Evolutionary conservation across 1,284 basidiomycete species (phyloP), one percentile per base, ranked within the genome.

Genomic region (Schizophyllum amplum): DNA sequence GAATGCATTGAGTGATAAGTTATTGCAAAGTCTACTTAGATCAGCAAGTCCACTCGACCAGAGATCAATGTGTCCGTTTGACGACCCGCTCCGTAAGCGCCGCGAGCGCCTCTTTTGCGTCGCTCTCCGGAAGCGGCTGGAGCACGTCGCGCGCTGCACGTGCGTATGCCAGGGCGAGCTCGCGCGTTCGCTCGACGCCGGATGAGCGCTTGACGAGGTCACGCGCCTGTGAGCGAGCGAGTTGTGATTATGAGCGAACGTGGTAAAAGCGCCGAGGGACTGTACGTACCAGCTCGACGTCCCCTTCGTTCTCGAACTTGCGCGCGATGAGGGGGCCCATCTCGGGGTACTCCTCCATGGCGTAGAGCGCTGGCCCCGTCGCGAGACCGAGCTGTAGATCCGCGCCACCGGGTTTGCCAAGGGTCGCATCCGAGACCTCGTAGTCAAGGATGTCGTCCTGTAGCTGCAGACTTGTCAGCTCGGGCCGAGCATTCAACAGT

Each of bases 371-470:
- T 0, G 96, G 96, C 0, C 91, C 96, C 0, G 94, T 97, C 1
- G 94, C 91, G 22, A 97, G 77, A 1, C 95, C 94, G 0, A 96
- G 76, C 57, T 87, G 82, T 46, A 98, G 76, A 71, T 98, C 93
- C 0, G 92, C 90, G 7, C 91, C 90, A 3, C 85, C 82, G 0
- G 92, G 92, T 72, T 96, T 96, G 53, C 93, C 93, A 17, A 94
- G 78, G 0, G 83, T 77, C 0, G 79, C 77, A 46, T 79, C 74
- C 5, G 82, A 73, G 74, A 58, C 79, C 77, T 91, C 85, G 70
- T 90, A 94, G 72, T 98, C 94, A 21, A 94, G 76, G 57, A 94
- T 81, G 69, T 99, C 96, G 69, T 98, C 93, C 52, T 96, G 85
- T 23, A 99, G 85, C 94, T 97, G 69, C 25, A 24, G 17, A 1